Percentiles rank a stretch among this genome's conserved stretches.
These are phyloP conservation scores for Kappamyces sp. DNA, from an alignment of 192 early-diverging fungal genomes.

Conservation along the genomic window DNA sequence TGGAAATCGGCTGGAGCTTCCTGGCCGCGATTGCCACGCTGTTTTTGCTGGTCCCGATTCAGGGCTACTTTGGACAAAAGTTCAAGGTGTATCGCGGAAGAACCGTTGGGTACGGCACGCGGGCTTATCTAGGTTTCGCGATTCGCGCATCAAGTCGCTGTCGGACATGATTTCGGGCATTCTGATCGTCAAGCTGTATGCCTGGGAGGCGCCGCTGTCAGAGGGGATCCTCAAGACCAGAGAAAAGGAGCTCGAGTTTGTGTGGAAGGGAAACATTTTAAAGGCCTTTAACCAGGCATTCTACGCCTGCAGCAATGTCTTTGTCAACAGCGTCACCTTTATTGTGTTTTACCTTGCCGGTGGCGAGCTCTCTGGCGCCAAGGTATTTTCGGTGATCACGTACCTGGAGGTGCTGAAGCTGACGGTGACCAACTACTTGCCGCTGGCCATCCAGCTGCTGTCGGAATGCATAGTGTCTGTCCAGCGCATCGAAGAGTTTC, in stretches of 20 bases:
- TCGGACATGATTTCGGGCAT: constrained; percentile 35
- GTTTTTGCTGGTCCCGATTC: constrained; percentile 27
- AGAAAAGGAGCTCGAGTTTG: constrained; percentile 21
- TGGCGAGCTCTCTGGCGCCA: constrained; percentile 25
- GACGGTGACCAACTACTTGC: constrained; percentile 27
- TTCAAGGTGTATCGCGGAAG: constrained; percentile 22
- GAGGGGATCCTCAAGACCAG: constrained; percentile 20
- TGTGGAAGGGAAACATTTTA: constrained; percentile 20
- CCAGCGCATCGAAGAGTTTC: constrained; percentile 28
- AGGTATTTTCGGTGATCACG: constrained; percentile 24
- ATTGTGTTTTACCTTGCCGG: constrained; percentile 21
- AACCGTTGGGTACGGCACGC: constrained; percentile 7
- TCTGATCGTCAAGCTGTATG: constrained; percentile 35
- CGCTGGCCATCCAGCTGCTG: constrained; percentile 12
- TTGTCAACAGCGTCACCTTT: constrained; percentile 25
- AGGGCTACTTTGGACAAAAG: constrained; percentile 15
- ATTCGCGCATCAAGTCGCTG: constrained; percentile 24
- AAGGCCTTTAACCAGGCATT: constrained; percentile 30
- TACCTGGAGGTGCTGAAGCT: constrained; percentile 18
- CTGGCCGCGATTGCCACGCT: constrained; percentile 16
- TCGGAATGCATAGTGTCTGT: constrained; percentile 29
- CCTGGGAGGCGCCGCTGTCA: constrained; percentile 30
- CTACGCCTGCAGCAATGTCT: background rate
- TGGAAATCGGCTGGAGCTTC: constrained; percentile 25
- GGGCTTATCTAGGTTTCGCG: constrained; percentile 11